Evolutionary conservation across 441 rosid genomes (phyloP).

Genomic region (Populus hybrid): DNA sequence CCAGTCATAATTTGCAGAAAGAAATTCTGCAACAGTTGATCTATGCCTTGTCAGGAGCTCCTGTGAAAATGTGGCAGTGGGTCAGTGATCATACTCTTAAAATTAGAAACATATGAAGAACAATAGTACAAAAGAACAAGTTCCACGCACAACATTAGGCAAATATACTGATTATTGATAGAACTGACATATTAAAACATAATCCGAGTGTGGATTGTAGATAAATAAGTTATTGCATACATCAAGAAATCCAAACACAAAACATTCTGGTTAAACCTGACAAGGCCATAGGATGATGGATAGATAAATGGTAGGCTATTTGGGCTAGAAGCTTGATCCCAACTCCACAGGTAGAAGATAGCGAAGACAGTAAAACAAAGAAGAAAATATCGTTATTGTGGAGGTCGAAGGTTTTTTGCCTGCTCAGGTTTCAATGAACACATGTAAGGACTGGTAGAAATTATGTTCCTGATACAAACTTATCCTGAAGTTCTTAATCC

Average conservation of each 20-base stretch:
- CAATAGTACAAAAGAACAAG: not conserved
- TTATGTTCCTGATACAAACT: not conserved
- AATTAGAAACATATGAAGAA: not conserved
- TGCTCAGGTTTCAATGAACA: not conserved
- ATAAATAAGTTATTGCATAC: not conserved
- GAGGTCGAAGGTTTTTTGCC: not conserved
- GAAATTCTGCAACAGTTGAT: slow-evolving; percentile 74
- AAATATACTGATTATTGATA: not conserved
- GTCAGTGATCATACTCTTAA: slow-evolving; percentile 3
- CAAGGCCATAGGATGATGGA: not conserved
- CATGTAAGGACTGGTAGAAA: not conserved
- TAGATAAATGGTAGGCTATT: not conserved
- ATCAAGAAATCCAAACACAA: not conserved
- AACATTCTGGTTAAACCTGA: not conserved
- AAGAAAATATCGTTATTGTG: not conserved
- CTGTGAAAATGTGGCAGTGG: slow-evolving; percentile 27
- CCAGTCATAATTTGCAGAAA: slow-evolving; percentile 65
- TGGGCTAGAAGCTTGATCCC: not conserved
- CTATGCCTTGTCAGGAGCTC: slow-evolving; percentile 87
- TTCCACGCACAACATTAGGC: not conserved
- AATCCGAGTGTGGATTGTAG: not conserved
- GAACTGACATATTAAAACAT: not conserved
- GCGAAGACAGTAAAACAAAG: not conserved
- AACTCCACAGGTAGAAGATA: not conserved
- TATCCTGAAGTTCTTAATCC: not conserved